Base-by-base conservation (phyloP, 2,329 filamentous ascomycete species). In the Zymoseptoria pseudotritici region DNA sequence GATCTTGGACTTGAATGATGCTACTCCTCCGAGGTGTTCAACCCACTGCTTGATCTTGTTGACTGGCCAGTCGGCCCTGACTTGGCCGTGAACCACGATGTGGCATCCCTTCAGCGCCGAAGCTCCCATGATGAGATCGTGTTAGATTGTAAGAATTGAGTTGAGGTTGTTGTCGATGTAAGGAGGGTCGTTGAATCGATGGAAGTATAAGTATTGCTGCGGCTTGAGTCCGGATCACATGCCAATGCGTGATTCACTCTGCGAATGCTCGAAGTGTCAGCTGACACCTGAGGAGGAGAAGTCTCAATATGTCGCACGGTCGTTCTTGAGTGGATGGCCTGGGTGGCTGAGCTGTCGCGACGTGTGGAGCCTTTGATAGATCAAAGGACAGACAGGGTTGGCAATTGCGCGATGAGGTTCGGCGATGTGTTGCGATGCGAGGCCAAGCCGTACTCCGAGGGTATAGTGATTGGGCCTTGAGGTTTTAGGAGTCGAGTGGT, bases 31-130 rank as follows among this genome's bases (percentile, higher is more conserved):
- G 60, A 88, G 83, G 3, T 77, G 70, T 3, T 77, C 76, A 9
- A 90, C 80, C 89, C 90, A 96, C 49, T 77, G 76, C 42, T 79
- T 79, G 42, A 94, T 42, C 4, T 66, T 58, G 1, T 64, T 42
- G 11, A 50, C 58, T 31, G 55, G 65, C 65, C 64, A 69, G 24
- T 64, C 60, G 6, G n/a, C 31, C 13, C 31, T 60, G 21, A 8
- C 19, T 56, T 60, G 54, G 49, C 59, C 63, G 31, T 59, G 42
- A 2, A 59, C 55, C 17, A 64, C 64, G 11, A 68, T 65, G 58
- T 57, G 42, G 54, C 61, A 66, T 24, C 50, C 56, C 50, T 56
- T 59, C 22, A 68, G 54, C 5, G 58, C 36, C n/a, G 36, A 46
- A 46, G 36, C 11, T 17, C 36, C 36, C 36, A 46, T 46, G 36